Evolutionary conservation across 441 rosid genomes (phyloP).

Genomic region (Cnidoscolus chayamansa): DNA sequence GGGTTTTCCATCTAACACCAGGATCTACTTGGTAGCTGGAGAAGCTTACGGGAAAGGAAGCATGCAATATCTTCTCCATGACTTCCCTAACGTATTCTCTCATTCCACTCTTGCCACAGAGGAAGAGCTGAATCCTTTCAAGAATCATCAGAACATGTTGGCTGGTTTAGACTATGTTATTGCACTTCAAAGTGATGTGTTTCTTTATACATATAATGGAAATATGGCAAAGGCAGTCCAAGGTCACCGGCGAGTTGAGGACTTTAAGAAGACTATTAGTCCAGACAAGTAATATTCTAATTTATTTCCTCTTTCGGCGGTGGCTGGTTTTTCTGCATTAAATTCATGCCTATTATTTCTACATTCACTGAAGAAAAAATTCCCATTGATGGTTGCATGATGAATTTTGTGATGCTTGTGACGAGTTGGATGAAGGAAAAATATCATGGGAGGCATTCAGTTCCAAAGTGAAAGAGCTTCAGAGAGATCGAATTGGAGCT

Average conservation of each 20-base stretch:
- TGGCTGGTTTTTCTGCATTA: neutral
- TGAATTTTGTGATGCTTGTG: slow-evolving; percentile 74
- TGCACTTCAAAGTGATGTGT: slow-evolving; percentile 82
- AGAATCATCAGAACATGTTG: slow-evolving; percentile 87
- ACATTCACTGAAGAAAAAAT: neutral
- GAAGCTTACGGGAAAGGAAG: slow-evolving; percentile 81
- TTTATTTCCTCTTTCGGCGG: slow-evolving; percentile 7
- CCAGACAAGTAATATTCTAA: slow-evolving; percentile 65
- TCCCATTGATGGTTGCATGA: slow-evolving; percentile 43
- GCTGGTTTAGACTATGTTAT: slow-evolving; percentile 88
- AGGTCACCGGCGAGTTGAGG: slow-evolving; percentile 83
- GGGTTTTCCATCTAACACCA: slow-evolving; percentile 63
- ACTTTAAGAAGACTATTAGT: slow-evolving; percentile 78
- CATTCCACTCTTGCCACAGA: slow-evolving; percentile 73
- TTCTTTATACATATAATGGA: slow-evolving; percentile 86
- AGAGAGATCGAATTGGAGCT: slow-evolving; percentile 62
- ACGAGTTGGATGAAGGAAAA: slow-evolving; percentile 67
- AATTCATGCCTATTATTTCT: neutral
- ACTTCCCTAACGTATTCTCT: slow-evolving; percentile 70
- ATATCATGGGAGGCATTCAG: slow-evolving; percentile 82
- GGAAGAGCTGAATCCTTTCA: slow-evolving; percentile 68
- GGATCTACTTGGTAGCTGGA: slow-evolving; percentile 89
- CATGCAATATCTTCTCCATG: slow-evolving; percentile 64
- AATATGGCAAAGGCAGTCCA: slow-evolving; percentile 99
- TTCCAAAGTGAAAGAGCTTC: slow-evolving; percentile 77